These are phyloP conservation scores for Colletotrichum sp. DNA, from an alignment of 2,329 filamentous ascomycete species.

Conservation along the genomic window DNA sequence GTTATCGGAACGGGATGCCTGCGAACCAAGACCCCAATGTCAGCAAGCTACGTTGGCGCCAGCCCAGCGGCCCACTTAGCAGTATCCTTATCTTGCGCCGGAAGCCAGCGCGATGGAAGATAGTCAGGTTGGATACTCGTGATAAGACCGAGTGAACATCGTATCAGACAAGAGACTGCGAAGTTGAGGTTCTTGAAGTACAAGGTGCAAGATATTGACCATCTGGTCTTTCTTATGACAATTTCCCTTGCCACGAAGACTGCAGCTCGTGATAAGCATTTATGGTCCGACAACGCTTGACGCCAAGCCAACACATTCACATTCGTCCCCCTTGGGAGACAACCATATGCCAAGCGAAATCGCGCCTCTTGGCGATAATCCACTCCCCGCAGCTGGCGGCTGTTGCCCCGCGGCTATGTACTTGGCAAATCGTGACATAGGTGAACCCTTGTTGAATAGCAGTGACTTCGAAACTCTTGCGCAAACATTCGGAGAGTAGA, in stretches of 20 bases:
- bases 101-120: not conserved
- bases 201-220: not conserved
- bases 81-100: not conserved
- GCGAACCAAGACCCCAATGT: not conserved
- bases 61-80: not conserved
- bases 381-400: not conserved
- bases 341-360: not conserved
- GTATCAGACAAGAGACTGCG: not conserved
- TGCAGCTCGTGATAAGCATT: not conserved
- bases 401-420: not conserved
- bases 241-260: not conserved
- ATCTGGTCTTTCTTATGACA: not conserved
- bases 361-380: not conserved
- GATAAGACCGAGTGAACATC: not conserved
- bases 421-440: not conserved
- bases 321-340: not conserved
- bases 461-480: not conserved
- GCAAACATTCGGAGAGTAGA: not conserved
- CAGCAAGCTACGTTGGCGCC: not conserved
- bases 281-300: not conserved
- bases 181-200: not conserved
- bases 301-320: not conserved
- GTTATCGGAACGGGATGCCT: not conserved
- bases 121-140: not conserved
- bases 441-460: not conserved